Percentiles rank a stretch among this genome's conserved stretches.
Conservation (phyloP, 2,329 filamentous ascomycete species). For the Pseudogymnoascus sp. region DNA sequence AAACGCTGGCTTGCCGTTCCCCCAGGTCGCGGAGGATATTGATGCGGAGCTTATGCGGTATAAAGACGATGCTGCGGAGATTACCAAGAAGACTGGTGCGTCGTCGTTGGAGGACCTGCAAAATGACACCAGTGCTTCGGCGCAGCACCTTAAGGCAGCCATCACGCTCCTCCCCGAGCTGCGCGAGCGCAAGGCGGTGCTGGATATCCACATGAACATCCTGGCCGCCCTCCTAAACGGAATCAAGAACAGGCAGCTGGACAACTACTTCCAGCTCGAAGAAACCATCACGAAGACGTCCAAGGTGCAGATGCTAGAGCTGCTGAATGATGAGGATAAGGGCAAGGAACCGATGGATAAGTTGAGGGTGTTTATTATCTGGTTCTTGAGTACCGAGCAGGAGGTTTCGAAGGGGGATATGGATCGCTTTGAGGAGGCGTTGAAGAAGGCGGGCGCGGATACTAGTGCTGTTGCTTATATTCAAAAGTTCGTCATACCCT, state of each 20-base stretch:
- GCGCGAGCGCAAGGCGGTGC: slow-evolving; percentile 79
- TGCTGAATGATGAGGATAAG: slow-evolving; percentile 73
- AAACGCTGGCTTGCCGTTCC: slow-evolving; percentile 85
- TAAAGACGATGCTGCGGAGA: slow-evolving; percentile 87
- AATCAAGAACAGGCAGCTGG: slow-evolving; percentile 89
- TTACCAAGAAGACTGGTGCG: slow-evolving; percentile 91
- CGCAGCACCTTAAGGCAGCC: slow-evolving; percentile 90
- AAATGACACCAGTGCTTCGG: slow-evolving; percentile 79
- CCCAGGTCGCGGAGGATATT: slow-evolving; percentile 92
- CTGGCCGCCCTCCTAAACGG: slow-evolving; percentile 66
- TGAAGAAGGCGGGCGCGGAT: slow-evolving; percentile 68
- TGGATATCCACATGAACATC: slow-evolving; percentile 99
- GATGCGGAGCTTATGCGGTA: slow-evolving; percentile 89
- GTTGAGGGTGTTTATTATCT: slow-evolving; percentile 89
- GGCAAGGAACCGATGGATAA: slow-evolving; percentile 83
- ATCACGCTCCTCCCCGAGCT: slow-evolving; percentile 90
- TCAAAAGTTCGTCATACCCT: slow-evolving; percentile 56
- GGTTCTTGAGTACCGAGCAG: slow-evolving; percentile 89
- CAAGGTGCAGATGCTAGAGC: slow-evolving; percentile 78
- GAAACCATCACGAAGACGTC: slow-evolving; percentile 88
- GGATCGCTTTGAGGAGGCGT: slow-evolving; percentile 75
- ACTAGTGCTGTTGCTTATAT: slow-evolving; percentile 75
- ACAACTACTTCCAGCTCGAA: slow-evolving; percentile 93
- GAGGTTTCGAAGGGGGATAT: slow-evolving; percentile 78
- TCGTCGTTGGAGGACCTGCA: slow-evolving; percentile 88